These are phyloP conservation scores for Eucalyptus tenuipes DNA, from an alignment of 345 rosid genomes.

Conservation along the genomic window DNA sequence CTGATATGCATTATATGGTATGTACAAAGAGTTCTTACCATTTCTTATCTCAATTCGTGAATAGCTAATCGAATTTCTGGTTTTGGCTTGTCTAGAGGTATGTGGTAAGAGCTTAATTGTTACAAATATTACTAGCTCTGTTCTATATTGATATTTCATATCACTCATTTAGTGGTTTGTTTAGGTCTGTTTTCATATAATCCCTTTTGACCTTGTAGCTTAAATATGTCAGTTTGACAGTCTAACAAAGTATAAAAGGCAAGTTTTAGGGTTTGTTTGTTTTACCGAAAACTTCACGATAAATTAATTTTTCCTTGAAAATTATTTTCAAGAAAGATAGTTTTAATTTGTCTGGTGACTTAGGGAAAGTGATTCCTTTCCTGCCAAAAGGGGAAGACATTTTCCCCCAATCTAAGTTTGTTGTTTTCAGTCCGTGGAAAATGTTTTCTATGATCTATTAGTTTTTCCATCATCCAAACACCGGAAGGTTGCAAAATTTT, in stretches of 20 bases:
- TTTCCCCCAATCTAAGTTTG: not conserved
- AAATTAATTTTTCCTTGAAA: not conserved
- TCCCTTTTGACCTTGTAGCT: not conserved
- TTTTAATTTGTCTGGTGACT: not conserved
- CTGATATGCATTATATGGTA: slow-evolving; percentile 96
- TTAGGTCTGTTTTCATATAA: not conserved
- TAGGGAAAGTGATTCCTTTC: not conserved
- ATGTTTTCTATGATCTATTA: not conserved
- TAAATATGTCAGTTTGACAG: not conserved
- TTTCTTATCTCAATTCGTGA: not conserved
- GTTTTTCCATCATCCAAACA: not conserved
- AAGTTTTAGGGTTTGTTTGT: not conserved
- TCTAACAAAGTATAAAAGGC: not conserved
- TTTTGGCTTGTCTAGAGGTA: not conserved
- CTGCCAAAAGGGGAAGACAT: not conserved
- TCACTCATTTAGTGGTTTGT: not conserved
- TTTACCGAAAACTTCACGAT: not conserved
- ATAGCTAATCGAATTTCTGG: not conserved
- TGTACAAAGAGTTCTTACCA: not conserved
- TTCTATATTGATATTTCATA: not conserved
- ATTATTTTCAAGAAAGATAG: not conserved
- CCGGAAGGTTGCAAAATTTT: not conserved
- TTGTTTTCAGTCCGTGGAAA: not conserved
- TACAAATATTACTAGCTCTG: not conserved
- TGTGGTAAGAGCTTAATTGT: not conserved